Base-by-base conservation (phyloP, 2,329 filamentous ascomycete genomes). In the Berkeleyomyces rouxiae region DNA sequence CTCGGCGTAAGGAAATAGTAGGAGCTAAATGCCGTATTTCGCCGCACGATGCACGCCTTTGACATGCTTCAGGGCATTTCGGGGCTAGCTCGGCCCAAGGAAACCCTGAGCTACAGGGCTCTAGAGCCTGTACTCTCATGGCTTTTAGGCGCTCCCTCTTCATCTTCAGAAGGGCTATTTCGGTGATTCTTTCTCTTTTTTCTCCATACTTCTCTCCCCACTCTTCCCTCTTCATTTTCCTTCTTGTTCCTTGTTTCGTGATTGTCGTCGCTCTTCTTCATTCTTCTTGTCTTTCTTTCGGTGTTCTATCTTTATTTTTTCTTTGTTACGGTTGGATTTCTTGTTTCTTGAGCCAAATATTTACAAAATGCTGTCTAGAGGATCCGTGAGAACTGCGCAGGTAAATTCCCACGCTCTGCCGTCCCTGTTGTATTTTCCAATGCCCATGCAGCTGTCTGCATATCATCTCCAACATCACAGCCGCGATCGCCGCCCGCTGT, bases 311-410 rank as follows among this genome's bases (percentile, higher is more conserved):
- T 55, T 61, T 47, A 31, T 58, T 23, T 13, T 31, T 37, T 33
- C 7, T 9, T 53, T 53, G 49, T 23, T 53, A 53, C 49, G 49
- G 49, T 53, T 37, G 49, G 49, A 53, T 53, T 58, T 39, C 61
- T 57, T 61, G 33, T 53, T 59, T 53, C 61, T 60, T 61, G 40
- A 61, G 46, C 39, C 49, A 47, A 61, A 43, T 59, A 23, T 57
- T 31, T 55, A 13, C 72, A 79, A 70, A 67, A 83, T 83, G 81
- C 71, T 83, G 73, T 82, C 80, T 72, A 79, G 79, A 74, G 78
- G 77, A 74, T 79, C 80, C 70, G 68, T 77, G 68, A 72, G 78
- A 72, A 74, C 79, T 73, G 79, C 80, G 69, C 78, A 82, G 80
- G 81, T 83, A 78, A 68, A 77, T 75, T 64, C 39, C n/a, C 10